Base-by-base conservation (phyloP, 106 monocot genomes). In the Triglochin maritima region DNA sequence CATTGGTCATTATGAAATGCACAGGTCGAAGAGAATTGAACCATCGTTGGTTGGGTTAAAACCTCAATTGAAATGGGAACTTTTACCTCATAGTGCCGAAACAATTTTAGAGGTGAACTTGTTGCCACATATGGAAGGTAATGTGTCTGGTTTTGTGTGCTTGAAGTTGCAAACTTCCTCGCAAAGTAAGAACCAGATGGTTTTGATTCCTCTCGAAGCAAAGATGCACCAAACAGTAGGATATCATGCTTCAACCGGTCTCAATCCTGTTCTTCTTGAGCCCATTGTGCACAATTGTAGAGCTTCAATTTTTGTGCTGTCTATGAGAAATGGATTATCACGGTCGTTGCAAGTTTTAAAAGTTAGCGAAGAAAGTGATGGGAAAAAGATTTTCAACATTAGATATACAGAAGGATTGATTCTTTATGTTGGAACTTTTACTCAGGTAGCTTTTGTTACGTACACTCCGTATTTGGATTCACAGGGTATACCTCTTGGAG, bases 161-260 rank as follows among this genome's bases (percentile, higher is more conserved):
- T 41, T 91, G 78, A 74, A 74, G 59, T 64, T 91, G 51, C 43
- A 71, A 6, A 71, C 48, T 56, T 66, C 69, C 47, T 79, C 65
- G 13, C 5, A 46, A n/a, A 72, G 78, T 49, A 71, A 63, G 50
- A 10, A 52, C 6, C 67, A 78, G 60, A 70, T 62, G 9, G 16
- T 90, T 64, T 51, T 87, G 45, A 62, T 90, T 46, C 90, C 90
- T 41, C 54, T 87, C 65, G 82, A 84, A 61, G 72, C 68, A 46
- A 69, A 81, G 56, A 73, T 84, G 56, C 76, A 79, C 49, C 55
- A 63, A 50, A 78, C 54, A 44, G 55, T 68, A 63, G 69, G 9
- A 50, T 74, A 77, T 69, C 67, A 56, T 17, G 59, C 62, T 47
- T 54, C 59, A 58, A 66, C 58, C 41, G 77, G 74, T 14, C 72